Evolutionary conservation across 805 yeast species (phyloP).

Genomic region (Blastobotrys muscicola): DNA sequence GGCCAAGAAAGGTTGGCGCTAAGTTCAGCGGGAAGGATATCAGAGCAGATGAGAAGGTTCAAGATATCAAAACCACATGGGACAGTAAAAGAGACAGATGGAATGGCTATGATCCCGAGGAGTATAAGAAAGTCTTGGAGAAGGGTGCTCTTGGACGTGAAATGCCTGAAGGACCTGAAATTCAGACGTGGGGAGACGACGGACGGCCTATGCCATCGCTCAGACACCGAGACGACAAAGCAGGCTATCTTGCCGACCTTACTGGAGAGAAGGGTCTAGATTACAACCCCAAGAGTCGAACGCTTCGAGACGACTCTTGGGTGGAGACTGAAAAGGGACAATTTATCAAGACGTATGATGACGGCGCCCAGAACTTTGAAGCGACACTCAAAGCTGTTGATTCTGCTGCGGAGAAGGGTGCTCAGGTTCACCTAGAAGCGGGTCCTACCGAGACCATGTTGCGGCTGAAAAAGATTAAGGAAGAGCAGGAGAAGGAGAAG

Average conservation of each 20-base stretch:
- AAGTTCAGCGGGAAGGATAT: constrained; percentile 27
- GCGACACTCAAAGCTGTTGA: constrained; percentile 43
- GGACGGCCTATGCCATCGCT: not conserved
- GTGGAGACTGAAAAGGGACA: constrained; percentile 34
- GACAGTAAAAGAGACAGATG: constrained; percentile 72
- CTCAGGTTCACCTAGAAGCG: constrained; percentile 28
- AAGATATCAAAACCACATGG: constrained; percentile 34
- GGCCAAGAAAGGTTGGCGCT: constrained; percentile 38
- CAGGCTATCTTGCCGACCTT: constrained; percentile 52
- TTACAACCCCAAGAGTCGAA: constrained; percentile 30
- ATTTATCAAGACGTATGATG: constrained; percentile 46
- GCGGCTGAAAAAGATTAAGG: constrained; percentile 29
- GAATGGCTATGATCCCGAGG: constrained; percentile 65
- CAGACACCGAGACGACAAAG: constrained; percentile 56
- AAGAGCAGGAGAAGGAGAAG: constrained; percentile 14
- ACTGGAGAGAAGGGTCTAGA: constrained; percentile 41
- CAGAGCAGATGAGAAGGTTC: constrained; percentile 21
- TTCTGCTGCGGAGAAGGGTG: constrained; percentile 30
- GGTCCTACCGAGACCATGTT: constrained; percentile 40
- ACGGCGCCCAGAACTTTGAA: constrained; percentile 48
- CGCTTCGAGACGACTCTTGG: constrained; percentile 22
- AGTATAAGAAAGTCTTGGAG: constrained; percentile 44
- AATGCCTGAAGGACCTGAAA: constrained; percentile 9
- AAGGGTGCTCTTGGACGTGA: constrained; percentile 15
- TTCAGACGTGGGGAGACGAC: too few relatives aligned